Conservation (phyloP, 768 basidiomycete species). For the Porpolomopsis calyptriformis region DNA sequence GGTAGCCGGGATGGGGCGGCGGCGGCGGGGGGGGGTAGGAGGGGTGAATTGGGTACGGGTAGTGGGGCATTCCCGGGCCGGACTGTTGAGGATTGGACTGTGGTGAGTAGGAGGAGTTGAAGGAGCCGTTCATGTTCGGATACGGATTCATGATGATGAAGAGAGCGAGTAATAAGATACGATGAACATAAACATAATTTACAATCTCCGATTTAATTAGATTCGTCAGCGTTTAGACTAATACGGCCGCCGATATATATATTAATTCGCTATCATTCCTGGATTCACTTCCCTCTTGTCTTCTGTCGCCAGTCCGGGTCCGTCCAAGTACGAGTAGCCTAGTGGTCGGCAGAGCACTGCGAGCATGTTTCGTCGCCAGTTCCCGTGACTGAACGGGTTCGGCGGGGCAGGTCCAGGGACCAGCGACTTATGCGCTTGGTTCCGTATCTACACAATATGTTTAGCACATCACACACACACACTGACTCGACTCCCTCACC, state of each 20-base stretch:
- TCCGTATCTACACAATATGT: conserved; percentile 53
- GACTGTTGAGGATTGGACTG: too few relatives aligned
- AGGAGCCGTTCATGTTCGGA: conserved; percentile 5
- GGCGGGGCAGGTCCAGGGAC: conserved; percentile 54
- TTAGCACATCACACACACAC: neutral
- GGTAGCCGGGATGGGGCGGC: conserved; percentile 32
- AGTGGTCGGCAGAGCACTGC: conserved; percentile 73
- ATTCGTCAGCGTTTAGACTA: neutral
- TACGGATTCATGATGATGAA: conserved; percentile 2
- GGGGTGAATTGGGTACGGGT: conserved; percentile 50
- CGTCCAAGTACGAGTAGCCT: conserved; percentile 73
- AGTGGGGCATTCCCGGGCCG: too few relatives aligned
- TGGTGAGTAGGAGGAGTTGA: conserved; percentile 29
- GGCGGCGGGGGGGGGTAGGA: conserved; percentile 31
- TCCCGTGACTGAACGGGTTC: conserved; percentile 83
- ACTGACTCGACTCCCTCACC: conserved; percentile 31
- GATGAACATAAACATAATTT: too few relatives aligned
- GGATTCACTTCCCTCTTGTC: conserved; percentile 73
- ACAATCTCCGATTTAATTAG: conserved; percentile 5
- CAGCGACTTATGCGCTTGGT: conserved; percentile 67
- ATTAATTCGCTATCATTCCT: conserved; percentile 24
- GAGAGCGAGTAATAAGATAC: too few relatives aligned
- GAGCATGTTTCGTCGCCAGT: conserved; percentile 60
- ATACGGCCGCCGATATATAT: neutral
- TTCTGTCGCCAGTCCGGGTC: conserved; percentile 46